These are phyloP conservation scores for Picea abies DNA, from an alignment of 83 land plant genomes.

Conservation along the genomic window DNA sequence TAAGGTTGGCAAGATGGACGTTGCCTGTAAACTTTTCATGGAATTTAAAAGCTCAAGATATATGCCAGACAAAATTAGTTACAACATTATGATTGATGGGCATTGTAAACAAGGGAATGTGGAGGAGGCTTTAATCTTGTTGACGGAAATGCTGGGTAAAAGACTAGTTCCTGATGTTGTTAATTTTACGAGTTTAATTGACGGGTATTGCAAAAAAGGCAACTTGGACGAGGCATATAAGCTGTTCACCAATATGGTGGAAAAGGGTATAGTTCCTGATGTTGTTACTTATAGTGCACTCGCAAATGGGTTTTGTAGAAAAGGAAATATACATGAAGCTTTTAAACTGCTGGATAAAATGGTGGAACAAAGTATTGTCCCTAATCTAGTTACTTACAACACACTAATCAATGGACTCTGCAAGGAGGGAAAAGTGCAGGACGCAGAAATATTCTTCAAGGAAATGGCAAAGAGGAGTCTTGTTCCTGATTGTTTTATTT, in stretches of 20 bases:
- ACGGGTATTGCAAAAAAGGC: constrained; percentile 48
- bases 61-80: constrained; percentile 36
- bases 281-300: constrained; percentile 42
- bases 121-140: constrained; percentile 33
- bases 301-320: constrained; percentile 58
- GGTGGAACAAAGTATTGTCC: constrained; percentile 26
- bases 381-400: constrained; percentile 44
- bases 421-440: constrained; percentile 33
- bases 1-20: constrained; percentile 20
- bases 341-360: constrained; percentile 27
- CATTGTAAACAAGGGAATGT: constrained; percentile 32
- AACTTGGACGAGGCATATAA: constrained; percentile 34
- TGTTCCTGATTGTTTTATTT: constrained; percentile 39
- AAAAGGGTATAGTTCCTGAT: constrained; percentile 26
- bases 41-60: constrained; percentile 31
- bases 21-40: constrained; percentile 23
- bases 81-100: constrained; percentile 55
- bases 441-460: constrained; percentile 39
- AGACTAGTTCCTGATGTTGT: constrained; percentile 31
- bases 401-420: constrained; percentile 53
- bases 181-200: constrained; percentile 44
- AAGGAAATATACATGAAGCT: constrained; percentile 46
- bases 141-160: constrained; percentile 31
- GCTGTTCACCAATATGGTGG: constrained; percentile 34
- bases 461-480: constrained; percentile 46